These are phyloP conservation scores for Euptelea pleiosperma DNA, from an alignment of 164 flowering plant genomes.

Conservation along the genomic window DNA sequence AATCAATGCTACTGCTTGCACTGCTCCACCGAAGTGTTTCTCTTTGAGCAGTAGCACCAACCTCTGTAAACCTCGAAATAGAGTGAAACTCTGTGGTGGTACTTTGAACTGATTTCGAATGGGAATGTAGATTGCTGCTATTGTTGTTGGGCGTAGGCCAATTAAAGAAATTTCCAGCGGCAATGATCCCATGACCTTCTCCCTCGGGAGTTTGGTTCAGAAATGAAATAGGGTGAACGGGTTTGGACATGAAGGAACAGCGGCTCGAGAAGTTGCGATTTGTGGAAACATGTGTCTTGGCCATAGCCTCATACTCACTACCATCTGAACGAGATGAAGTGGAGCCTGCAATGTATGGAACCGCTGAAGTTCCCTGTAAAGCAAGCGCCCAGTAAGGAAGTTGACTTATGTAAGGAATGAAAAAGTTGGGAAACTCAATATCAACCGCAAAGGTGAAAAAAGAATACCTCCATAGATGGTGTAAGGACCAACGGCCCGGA, in stretches of 20 bases:
- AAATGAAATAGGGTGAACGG: conserved; percentile 70
- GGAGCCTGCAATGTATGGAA: conserved; percentile 51
- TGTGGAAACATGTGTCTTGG: conserved; percentile 36
- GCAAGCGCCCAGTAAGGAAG: conserved; percentile 3
- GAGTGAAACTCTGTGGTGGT: conserved; percentile 6
- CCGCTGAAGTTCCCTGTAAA: conserved; percentile 61
- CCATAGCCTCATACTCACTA: conserved; percentile 59
- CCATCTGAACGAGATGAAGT: conserved; percentile 74
- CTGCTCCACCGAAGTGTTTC: conserved; percentile 52
- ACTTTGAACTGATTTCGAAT: conserved; percentile 13
- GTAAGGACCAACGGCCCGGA: conserved; percentile 37
- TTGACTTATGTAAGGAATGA: background rate
- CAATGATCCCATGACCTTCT: conserved; percentile 30
- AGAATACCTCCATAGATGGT: conserved; percentile 58
- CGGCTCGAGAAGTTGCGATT: conserved; percentile 55
- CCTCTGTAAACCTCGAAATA: conserved; percentile 30
- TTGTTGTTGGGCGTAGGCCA: conserved; percentile 6
- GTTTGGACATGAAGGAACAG: conserved; percentile 74
- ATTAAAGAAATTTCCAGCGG: conserved; percentile 10
- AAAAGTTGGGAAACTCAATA: background rate
- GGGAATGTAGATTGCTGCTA: conserved; percentile 1
- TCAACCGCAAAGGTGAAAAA: conserved; percentile 5
- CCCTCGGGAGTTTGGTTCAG: conserved; percentile 28
- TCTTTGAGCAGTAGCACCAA: conserved; percentile 35
- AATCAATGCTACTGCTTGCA: conserved; percentile 63